Conservation (phyloP, 805 yeast genomes). For the Ogataea siamensis region DNA sequence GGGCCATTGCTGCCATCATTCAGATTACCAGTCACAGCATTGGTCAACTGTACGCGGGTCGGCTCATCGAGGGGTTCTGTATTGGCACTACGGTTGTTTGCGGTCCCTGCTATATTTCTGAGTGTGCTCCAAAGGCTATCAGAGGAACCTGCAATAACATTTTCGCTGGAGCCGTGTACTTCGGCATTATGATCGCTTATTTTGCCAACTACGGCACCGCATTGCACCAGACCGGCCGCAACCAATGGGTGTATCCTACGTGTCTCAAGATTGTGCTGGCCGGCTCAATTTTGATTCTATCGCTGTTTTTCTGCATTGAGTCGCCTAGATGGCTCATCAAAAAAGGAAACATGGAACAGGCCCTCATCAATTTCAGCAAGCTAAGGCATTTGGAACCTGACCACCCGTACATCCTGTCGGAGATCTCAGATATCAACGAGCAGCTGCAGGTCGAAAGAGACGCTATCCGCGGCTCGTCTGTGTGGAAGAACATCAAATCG, state of each 20-base stretch:
- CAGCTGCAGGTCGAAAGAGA: slow-evolving; percentile 37
- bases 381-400: slow-evolving; percentile 44
- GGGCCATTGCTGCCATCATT: slow-evolving; percentile 47
- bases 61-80: slow-evolving; percentile 51
- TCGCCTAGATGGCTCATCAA: slow-evolving; percentile 53
- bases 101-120: slow-evolving; percentile 55
- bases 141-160: slow-evolving; percentile 53
- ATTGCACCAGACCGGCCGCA: slow-evolving; percentile 36
- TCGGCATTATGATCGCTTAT: slow-evolving; percentile 51
- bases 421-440: slow-evolving; percentile 49
- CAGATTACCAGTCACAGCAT: slow-evolving; percentile 45
- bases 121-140: slow-evolving; percentile 49
- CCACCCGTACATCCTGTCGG: slow-evolving; percentile 50
- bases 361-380: slow-evolving; percentile 38
- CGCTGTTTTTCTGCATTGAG: slow-evolving; percentile 44
- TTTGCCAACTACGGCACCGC: slow-evolving; percentile 53
- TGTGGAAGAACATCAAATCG: slow-evolving; percentile 33
- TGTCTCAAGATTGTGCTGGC: slow-evolving; percentile 47
- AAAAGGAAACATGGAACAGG: slow-evolving; percentile 40
- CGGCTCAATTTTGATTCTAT: slow-evolving; percentile 42
- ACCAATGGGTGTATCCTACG: slow-evolving; percentile 56
- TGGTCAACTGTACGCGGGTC: slow-evolving; percentile 55
- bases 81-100: slow-evolving; percentile 57
- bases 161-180: slow-evolving; percentile 57
- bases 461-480: slow-evolving; percentile 23